These are phyloP conservation scores for Rhodosporidiobolus odoratus DNA, from an alignment of 768 basidiomycete genomes.

Conservation along the genomic window DNA sequence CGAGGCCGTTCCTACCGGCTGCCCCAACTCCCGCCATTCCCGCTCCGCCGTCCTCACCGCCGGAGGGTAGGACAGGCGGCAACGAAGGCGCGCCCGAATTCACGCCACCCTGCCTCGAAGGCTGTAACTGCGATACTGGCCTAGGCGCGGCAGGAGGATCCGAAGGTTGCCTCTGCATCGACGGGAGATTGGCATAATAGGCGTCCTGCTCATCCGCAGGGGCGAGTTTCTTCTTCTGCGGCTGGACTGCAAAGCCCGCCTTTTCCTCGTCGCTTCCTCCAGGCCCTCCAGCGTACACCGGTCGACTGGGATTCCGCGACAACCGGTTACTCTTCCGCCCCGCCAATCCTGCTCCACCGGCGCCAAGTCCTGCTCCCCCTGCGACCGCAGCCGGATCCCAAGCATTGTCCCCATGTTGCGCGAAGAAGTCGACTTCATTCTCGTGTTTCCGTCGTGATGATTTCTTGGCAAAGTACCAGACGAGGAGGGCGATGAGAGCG, in stretches of 20 bases:
- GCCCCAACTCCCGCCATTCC: constrained; percentile 12
- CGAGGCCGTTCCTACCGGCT: neutral
- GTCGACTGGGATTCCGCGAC: neutral
- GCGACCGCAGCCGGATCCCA: constrained; percentile 4
- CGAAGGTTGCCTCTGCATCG: neutral
- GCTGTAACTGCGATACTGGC: neutral
- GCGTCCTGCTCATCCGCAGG: constrained; percentile 29
- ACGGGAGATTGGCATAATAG: constrained; percentile 16
- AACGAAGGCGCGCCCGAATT: too few species aligned
- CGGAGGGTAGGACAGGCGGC: neutral
- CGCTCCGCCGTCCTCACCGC: neutral
- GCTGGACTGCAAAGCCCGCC: constrained; percentile 1
- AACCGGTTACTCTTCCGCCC: neutral
- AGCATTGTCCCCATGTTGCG: neutral
- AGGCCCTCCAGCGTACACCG: neutral
- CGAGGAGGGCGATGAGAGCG: constrained; percentile 1
- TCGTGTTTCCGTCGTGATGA: neutral
- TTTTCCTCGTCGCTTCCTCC: constrained; percentile 15
- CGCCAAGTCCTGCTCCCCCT: neutral
- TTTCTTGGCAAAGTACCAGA: constrained; percentile 17
- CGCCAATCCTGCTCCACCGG: neutral
- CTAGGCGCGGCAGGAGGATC: too few species aligned
- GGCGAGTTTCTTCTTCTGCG: constrained; percentile 6
- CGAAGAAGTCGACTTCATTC: constrained; percentile 13
- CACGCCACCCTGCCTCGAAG: neutral